Percentiles rank a stretch among this genome's conserved stretches.
Evolutionary conservation across 139 green algal genomes (phyloP).

Genomic region (Pleodorina starrii): DNA sequence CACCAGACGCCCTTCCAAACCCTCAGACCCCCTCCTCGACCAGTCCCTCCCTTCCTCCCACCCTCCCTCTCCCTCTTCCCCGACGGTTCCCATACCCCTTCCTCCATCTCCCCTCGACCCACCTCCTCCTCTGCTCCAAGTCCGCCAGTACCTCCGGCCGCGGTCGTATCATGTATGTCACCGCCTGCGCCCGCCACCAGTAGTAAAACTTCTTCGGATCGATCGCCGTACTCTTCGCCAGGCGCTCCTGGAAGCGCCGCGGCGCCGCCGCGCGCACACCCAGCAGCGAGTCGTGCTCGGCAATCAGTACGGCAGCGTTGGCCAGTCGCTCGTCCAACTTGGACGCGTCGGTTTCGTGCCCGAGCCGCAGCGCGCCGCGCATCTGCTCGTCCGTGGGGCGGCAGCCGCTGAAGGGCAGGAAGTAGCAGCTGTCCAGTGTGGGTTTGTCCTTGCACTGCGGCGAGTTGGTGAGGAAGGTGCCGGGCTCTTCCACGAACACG

Average conservation of each 20-base stretch:
- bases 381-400: background rate
- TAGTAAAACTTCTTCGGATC: slow-evolving; percentile 41
- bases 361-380: background rate
- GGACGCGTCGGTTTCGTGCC: background rate
- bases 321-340: background rate
- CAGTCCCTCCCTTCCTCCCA: background rate
- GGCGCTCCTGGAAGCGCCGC: background rate
- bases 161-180: slow-evolving; percentile 48
- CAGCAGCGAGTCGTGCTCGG: background rate
- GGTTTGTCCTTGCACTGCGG: slow-evolving; percentile 3
- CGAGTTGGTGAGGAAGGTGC: background rate
- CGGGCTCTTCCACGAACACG: slow-evolving; percentile 29
- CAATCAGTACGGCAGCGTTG: background rate
- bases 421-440: slow-evolving; percentile 51
- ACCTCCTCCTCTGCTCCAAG: slow-evolving; percentile 2
- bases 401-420: slow-evolving; percentile 50
- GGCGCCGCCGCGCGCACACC: background rate
- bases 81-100: no score
- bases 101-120: background rate
- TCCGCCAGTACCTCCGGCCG: background rate
- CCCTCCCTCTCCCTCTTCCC: background rate
- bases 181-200: slow-evolving; percentile 60
- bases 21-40: no score
- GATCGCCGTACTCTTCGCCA: background rate
- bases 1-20: no score